phyloP scores from a whole-genome alignment of 768 basidiomycete genomes.

The Boletellus emodensis region DNA sequence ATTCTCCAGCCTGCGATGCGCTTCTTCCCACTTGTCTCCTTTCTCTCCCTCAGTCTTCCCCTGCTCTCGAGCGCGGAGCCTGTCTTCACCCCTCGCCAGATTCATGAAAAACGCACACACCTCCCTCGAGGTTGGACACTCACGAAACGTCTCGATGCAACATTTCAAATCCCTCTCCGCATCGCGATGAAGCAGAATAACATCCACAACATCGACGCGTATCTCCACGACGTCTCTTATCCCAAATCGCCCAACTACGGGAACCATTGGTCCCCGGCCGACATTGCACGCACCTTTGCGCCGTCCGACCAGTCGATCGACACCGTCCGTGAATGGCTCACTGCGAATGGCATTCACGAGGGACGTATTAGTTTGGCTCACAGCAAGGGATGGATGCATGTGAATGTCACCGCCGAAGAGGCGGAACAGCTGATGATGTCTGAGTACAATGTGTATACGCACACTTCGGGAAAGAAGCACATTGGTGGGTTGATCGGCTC shows the following conservation, averaged over 20 bases:
- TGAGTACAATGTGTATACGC: constrained; percentile 30
- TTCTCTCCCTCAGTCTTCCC: constrained; percentile 5
- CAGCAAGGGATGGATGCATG: constrained; percentile 24
- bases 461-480: constrained; percentile 21
- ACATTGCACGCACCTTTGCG: constrained; percentile 22
- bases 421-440: constrained; percentile 32
- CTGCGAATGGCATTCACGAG: constrained; percentile 17
- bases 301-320: constrained; percentile 23
- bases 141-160: constrained; percentile 33
- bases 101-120: constrained; percentile 40
- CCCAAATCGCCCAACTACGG: constrained; percentile 33
- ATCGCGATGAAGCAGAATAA: constrained; percentile 33
- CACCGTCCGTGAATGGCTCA: constrained; percentile 28
- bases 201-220: constrained; percentile 21
- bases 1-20: constrained; percentile 5
- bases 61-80: constrained; percentile 17
- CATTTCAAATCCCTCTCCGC: constrained; percentile 25
- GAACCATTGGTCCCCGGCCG: constrained; percentile 27
- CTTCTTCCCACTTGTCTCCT: constrained; percentile 4
- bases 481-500: constrained; percentile 14
- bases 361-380: constrained; percentile 15
- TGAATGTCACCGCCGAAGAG: constrained; percentile 28
- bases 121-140: constrained; percentile 36
- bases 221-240: constrained; percentile 26
- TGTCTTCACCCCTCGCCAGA: constrained; percentile 16